Base-by-base conservation (phyloP, 805 yeast species). In the Sugiyamaella valdiviana region DNA sequence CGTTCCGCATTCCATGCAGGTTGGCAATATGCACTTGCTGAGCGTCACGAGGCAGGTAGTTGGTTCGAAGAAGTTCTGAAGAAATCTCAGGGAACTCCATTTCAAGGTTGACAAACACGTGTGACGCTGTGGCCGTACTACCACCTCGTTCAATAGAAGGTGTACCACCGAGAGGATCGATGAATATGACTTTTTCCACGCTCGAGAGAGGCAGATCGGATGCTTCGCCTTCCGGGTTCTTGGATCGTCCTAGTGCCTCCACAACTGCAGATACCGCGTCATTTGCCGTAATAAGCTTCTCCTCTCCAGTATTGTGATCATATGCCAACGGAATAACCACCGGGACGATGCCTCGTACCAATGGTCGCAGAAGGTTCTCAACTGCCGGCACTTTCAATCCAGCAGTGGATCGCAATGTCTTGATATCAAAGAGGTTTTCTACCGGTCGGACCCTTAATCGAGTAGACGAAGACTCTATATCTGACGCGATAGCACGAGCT, bases 121-220 rank as follows among this genome's bases (percentile, higher is more conserved):
- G 99, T 15, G 95, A 77, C 1, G 71, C 66, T 2, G 89, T 80
- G 14, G 23, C 23, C 14, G 32, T 10, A 49, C 81, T 79, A 9
- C 52, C 52, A 50, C 80, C 77, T 50, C 98, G 73, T 61, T 88
- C 96, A 20, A 80, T 70, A 0, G 95, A 84, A 0, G 98, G 98
- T 5, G 88, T 83, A 0, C 99, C 99, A 1, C 99, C 99, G 16
- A 76, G 63, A 1, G 81, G 78, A 58, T 89, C 97, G 24, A 93
- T 70, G 53, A 82, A 80, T 6, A 91, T 77, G 23, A 91, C 67
- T 56, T 93, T 93, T 54, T 93, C 99, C 39, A 93, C 76, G 0
- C 82, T 71, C 64, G 63, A 29, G 66, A 51, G 3, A 23, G 37
- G 41, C 15, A 24, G 14, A 9, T 57, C 51, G 12, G 54, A 53